Conservation (phyloP, 192 early-diverging fungal genomes). For the Backusella macrospora region DNA sequence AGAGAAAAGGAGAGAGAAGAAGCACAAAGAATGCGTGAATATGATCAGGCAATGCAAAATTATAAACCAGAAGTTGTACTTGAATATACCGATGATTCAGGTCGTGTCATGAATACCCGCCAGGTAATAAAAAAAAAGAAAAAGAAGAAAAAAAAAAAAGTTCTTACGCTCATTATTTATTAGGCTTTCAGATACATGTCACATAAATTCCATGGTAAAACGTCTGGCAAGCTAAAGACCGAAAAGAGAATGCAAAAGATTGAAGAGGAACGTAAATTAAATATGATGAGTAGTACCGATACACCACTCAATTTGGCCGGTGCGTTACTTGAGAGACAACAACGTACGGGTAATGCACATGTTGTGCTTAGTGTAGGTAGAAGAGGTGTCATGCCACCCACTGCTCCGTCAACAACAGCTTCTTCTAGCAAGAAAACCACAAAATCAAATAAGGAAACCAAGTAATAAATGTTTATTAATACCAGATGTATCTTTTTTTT, state of each 20-base stretch:
- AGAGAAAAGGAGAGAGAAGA: slow-evolving; percentile 59
- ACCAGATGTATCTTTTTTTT: too few relatives aligned
- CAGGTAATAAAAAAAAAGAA: slow-evolving; percentile 71
- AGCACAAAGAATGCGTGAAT: slow-evolving; percentile 66
- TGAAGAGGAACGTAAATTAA: slow-evolving; percentile 76
- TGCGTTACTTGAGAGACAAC: slow-evolving; percentile 71
- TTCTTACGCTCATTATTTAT: too few relatives aligned
- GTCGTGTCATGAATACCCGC: slow-evolving; percentile 78
- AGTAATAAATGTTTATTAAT: too few relatives aligned
- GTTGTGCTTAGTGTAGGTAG: slow-evolving; percentile 84
- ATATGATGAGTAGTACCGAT: slow-evolving; percentile 73
- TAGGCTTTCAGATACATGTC: slow-evolving; percentile 87
- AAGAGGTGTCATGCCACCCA: slow-evolving; percentile 48
- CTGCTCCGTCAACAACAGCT: not conserved
- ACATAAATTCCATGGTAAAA: slow-evolving; percentile 96
- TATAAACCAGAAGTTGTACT: slow-evolving; percentile 91
- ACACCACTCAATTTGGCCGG: slow-evolving; percentile 78
- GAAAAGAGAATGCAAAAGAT: slow-evolving; percentile 85
- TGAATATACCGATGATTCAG: slow-evolving; percentile 90
- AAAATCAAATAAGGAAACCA: not conserved
- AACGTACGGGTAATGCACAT: slow-evolving; percentile 72
- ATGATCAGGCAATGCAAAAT: slow-evolving; percentile 83
- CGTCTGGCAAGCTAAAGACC: slow-evolving; percentile 91
- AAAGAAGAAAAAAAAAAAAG: not conserved
- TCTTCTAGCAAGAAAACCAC: not conserved